phyloP scores from a whole-genome alignment of 192 early-diverging fungal genomes.

The Coemansia sp. region DNA sequence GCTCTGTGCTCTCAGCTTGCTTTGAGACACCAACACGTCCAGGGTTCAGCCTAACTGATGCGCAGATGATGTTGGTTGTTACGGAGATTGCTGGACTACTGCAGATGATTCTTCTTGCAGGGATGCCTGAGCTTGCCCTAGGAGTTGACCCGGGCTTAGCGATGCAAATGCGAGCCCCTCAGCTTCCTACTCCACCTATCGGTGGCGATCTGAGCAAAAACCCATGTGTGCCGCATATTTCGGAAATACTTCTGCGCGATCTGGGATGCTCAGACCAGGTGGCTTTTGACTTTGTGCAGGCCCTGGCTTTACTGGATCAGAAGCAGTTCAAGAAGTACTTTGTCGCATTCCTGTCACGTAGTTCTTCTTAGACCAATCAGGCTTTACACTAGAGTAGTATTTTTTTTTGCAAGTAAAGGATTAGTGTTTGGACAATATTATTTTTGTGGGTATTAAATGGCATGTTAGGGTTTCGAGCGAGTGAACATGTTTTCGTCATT shows the following conservation, averaged over 20 bases:
- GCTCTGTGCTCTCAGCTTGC: slow-evolving; percentile 66
- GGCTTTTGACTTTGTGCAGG: slow-evolving; percentile 71
- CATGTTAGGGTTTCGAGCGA: too few relatives aligned
- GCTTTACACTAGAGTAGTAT: not conserved
- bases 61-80: slow-evolving; percentile 68
- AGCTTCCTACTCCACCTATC: slow-evolving; percentile 29
- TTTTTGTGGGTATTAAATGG: too few relatives aligned
- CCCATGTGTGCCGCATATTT: slow-evolving; percentile 45
- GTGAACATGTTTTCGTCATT: too few relatives aligned
- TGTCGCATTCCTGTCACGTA: slow-evolving; percentile 32
- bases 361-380: too few relatives aligned
- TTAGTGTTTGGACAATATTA: slow-evolving; percentile 6
- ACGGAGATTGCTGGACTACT: slow-evolving; percentile 53
- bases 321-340: slow-evolving; percentile 75
- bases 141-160: slow-evolving; percentile 19
- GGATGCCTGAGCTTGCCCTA: slow-evolving; percentile 27
- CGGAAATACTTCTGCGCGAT: slow-evolving; percentile 34
- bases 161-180: slow-evolving; percentile 22
- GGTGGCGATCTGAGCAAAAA: slow-evolving; percentile 43
- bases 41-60: slow-evolving; percentile 73
- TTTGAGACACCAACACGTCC: slow-evolving; percentile 80
- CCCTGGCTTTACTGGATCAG: slow-evolving; percentile 64
- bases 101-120: slow-evolving; percentile 49
- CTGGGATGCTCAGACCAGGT: slow-evolving; percentile 61
- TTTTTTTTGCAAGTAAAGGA: slow-evolving; percentile 1